These are phyloP conservation scores for Cucurbita pepo DNA, from an alignment of 306 rosid genomes.

Conservation along the genomic window DNA sequence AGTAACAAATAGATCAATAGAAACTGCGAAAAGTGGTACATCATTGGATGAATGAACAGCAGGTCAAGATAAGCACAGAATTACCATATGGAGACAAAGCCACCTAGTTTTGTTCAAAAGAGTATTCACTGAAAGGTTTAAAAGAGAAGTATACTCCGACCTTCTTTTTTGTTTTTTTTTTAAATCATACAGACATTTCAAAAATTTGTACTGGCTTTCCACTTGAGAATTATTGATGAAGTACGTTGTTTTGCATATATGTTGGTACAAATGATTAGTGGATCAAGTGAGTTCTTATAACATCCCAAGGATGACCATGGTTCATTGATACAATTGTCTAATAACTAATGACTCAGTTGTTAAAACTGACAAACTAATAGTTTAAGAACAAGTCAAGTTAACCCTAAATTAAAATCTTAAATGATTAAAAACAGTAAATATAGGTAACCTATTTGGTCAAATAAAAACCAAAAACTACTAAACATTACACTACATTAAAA, in stretches of 20 bases:
- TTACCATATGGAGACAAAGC: not conserved
- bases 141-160: not conserved
- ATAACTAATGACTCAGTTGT: not conserved
- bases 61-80: not conserved
- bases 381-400: too few relatives aligned
- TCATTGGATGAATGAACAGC: not conserved
- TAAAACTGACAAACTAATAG: not conserved
- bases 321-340: not conserved
- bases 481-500: not conserved
- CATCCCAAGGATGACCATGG: not conserved
- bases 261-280: not conserved
- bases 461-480: not conserved
- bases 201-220: not conserved
- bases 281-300: not conserved
- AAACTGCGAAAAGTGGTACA: not conserved
- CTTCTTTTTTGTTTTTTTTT: not conserved
- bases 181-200: not conserved
- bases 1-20: not conserved
- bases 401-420: too few relatives aligned
- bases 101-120: not conserved
- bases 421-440: not conserved
- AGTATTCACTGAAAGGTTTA: not conserved
- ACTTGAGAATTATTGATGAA: not conserved
- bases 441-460: not conserved
- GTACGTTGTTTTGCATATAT: not conserved